phyloP scores from a whole-genome alignment of 352 stramenopile species.

The Phytophthora cactorum region DNA sequence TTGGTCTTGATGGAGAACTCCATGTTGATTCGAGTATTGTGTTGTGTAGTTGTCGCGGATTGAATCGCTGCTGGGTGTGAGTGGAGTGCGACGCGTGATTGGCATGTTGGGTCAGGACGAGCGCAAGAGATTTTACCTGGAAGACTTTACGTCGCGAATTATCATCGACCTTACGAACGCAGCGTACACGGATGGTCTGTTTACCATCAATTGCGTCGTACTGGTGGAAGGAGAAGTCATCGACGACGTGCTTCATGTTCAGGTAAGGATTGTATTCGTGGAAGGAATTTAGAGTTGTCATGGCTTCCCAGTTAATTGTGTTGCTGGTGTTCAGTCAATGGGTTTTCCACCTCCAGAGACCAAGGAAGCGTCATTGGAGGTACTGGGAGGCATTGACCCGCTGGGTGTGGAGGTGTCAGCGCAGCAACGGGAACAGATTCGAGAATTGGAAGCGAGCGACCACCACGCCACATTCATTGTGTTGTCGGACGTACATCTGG shows the following conservation, averaged over 20 bases:
- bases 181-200: conserved; percentile 87
- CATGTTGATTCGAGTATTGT: conserved; percentile 1
- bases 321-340: conserved; percentile 70
- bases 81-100: conserved; percentile 78
- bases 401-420: conserved; percentile 83
- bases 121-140: conserved; percentile 75
- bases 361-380: conserved; percentile 73
- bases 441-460: conserved; percentile 75
- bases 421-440: conserved; percentile 84
- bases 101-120: conserved; percentile 89
- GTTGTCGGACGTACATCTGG: conserved; percentile 93
- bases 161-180: conserved; percentile 76
- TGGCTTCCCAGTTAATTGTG: background rate
- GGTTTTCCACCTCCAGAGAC: conserved; percentile 90
- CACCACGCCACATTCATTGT: conserved; percentile 93
- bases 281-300: background rate
- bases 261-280: conserved; percentile 49
- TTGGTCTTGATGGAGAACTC: background rate
- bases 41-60: conserved; percentile 74
- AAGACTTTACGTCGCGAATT: conserved; percentile 86
- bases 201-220: conserved; percentile 93
- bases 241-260: conserved; percentile 90
- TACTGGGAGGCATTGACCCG: conserved; percentile 81
- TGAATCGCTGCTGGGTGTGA: conserved; percentile 86
- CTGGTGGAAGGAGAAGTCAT: conserved; percentile 94